Evolutionary conservation across 176 grass and related monocot genomes (phyloP), one percentile per base, ranked within the genome.

Genomic region (Avena eriantha): DNA sequence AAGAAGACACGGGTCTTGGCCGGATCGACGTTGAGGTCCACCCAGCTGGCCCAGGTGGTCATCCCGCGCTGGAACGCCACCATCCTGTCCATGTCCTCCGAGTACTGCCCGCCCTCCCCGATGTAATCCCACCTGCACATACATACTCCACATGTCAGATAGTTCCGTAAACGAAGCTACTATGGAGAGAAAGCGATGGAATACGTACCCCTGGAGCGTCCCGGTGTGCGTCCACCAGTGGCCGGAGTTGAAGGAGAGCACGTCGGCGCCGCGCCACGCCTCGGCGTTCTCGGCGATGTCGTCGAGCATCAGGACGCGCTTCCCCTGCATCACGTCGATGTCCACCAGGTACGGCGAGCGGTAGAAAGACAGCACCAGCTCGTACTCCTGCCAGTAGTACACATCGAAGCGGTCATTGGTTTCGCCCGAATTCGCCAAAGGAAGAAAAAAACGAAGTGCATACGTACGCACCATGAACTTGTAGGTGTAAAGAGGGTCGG

Each of bases 211-310:
- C 78, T 93, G 92, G 48, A 96, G 80, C 57, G 88, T 6, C 80
- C 97, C 94, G 82, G 75, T 93, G 87, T 98, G 97, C 50, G 97
- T 98, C 97, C 97, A 96, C 97, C 97, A 94, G 85, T 96, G 97
- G 85, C 94, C 94, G 83, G 97, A 98, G 72, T 98, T 98, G 83
- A 98, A 98, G 46, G 82, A 91, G 60, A 98, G 79, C 50, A 98
- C 91, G 82, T 98, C 94, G 63, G 88, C 94, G 75, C n/a, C 92
- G 87, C 58, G 93, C 94, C 97, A 98, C 64, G 89, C 76, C 24
- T 91, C 61, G 80, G 78, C 90, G 86, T 96, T 98, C 31, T 11
- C 71, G n/a, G 94, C 80, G 86, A 98, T 79, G 51, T 87, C 88
- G 77, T 98, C 87, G 6, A 98, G 84, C 87, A 84, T 87, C 36